These are phyloP conservation scores for Ophioceras dolichostomum DNA, from an alignment of 2,329 filamentous ascomycete species.

Conservation along the genomic window DNA sequence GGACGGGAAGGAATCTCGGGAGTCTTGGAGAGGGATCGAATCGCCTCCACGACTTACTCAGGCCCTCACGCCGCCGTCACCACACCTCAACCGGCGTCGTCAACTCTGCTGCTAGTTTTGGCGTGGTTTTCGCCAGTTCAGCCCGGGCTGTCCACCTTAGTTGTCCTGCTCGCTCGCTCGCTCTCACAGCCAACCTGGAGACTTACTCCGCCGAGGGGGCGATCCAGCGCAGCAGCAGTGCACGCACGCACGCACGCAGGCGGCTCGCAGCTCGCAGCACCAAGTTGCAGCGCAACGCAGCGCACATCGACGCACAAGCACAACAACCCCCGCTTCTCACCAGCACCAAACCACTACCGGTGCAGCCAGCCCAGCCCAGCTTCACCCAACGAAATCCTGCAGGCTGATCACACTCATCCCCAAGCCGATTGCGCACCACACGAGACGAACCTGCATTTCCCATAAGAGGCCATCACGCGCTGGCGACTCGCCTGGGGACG, in stretches of 20 bases:
- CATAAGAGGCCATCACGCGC: background rate
- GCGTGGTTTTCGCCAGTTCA: background rate
- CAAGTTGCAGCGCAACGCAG: slow-evolving; percentile 9
- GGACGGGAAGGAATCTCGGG: too few species aligned
- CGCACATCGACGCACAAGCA: background rate
- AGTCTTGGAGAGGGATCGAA: background rate
- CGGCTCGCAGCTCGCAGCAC: too few species aligned
- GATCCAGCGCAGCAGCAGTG: background rate
- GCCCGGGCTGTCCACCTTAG: background rate
- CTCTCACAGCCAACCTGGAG: background rate
- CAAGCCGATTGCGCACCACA: slow-evolving; percentile 8
- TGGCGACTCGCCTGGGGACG: background rate
- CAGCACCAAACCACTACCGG: too few species aligned
- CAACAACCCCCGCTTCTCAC: background rate
- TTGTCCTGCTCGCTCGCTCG: background rate
- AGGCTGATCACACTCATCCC: slow-evolving; percentile 11
- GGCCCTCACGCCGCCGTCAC: too few species aligned
- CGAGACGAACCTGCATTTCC: background rate
- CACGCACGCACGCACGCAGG: too few species aligned
- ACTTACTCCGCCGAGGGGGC: background rate
- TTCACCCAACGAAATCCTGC: slow-evolving; percentile 15
- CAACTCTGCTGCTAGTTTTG: too few species aligned
- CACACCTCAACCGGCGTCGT: too few species aligned
- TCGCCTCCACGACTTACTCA: background rate
- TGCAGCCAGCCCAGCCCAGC: slow-evolving; percentile 9